Conservation (phyloP, 2,329 filamentous ascomycete genomes). For the Grosmannia huntii region DNA sequence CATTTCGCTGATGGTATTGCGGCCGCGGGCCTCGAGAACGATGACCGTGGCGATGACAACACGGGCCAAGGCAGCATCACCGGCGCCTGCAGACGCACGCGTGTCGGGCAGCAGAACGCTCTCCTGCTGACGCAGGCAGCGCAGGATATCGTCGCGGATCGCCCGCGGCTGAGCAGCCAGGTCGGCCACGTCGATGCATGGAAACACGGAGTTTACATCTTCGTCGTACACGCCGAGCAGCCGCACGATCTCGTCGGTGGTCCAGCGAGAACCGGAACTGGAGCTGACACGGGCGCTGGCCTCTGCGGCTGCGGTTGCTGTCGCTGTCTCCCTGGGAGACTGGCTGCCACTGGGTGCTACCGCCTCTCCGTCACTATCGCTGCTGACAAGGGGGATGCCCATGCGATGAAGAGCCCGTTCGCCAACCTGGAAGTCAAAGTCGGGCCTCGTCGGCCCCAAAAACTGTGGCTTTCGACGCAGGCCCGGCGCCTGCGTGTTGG, state of each 20-base stretch:
- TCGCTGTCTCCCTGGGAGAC: background rate
- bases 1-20: slow-evolving; percentile 16
- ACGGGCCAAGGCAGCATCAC: slow-evolving; percentile 19
- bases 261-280: background rate
- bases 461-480: background rate
- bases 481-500: background rate
- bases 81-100: slow-evolving; percentile 12
- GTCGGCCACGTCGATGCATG: slow-evolving; percentile 14
- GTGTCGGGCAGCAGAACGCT: background rate
- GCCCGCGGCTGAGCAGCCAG: slow-evolving; percentile 15
- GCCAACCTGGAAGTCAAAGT: background rate
- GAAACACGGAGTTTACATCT: slow-evolving; percentile 23
- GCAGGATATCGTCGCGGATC: slow-evolving; percentile 9
- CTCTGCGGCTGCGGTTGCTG: background rate
- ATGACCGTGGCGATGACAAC: slow-evolving; percentile 22
- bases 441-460: background rate
- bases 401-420: background rate
- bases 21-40: slow-evolving; percentile 20
- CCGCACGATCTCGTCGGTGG: slow-evolving; percentile 3
- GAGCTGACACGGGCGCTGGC: background rate
- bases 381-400: background rate
- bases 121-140: background rate
- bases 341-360: background rate
- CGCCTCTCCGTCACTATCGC: background rate
- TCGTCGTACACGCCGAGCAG: slow-evolving; percentile 22